phyloP scores from a whole-genome alignment of 2,329 filamentous ascomycete species.

The Colletotrichum australisinense region DNA sequence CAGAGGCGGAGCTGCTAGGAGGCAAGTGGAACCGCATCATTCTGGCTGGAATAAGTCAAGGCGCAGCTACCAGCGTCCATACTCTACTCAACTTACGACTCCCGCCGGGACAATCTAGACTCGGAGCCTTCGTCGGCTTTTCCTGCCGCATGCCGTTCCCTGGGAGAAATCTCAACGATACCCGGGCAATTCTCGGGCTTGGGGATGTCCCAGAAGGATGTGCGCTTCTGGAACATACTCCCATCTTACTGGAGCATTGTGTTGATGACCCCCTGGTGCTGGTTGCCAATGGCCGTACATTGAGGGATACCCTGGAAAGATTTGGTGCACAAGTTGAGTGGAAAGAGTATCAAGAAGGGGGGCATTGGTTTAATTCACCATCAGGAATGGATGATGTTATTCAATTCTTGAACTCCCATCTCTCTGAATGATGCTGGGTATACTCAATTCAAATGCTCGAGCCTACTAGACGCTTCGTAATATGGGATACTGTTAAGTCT shows the following conservation, averaged over 20 bases:
- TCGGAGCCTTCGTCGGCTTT: constrained; percentile 53
- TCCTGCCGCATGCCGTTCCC: constrained; percentile 51
- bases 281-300: constrained; percentile 47
- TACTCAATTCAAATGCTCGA: too few relatives aligned
- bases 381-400: constrained; percentile 55
- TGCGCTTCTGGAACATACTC: constrained; percentile 52
- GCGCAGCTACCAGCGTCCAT: constrained; percentile 53
- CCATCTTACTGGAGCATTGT: constrained; percentile 58
- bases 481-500: background rate
- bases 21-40: constrained; percentile 53
- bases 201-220: constrained; percentile 40
- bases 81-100: constrained; percentile 49
- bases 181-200: constrained; percentile 46
- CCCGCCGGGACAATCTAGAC: constrained; percentile 25
- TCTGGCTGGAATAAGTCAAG: constrained; percentile 59
- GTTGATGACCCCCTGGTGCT: constrained; percentile 55
- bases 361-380: constrained; percentile 58
- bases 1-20: constrained; percentile 49
- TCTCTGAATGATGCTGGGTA: background rate
- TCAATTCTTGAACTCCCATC: constrained; percentile 43
- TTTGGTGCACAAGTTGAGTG: constrained; percentile 53
- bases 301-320: constrained; percentile 47
- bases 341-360: constrained; percentile 54
- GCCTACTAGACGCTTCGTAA: background rate
- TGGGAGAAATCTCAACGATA: constrained; percentile 44